Evolutionary conservation across 176 grass and related monocot genomes (phyloP).

Genomic region (Paspalum vaginatum): DNA sequence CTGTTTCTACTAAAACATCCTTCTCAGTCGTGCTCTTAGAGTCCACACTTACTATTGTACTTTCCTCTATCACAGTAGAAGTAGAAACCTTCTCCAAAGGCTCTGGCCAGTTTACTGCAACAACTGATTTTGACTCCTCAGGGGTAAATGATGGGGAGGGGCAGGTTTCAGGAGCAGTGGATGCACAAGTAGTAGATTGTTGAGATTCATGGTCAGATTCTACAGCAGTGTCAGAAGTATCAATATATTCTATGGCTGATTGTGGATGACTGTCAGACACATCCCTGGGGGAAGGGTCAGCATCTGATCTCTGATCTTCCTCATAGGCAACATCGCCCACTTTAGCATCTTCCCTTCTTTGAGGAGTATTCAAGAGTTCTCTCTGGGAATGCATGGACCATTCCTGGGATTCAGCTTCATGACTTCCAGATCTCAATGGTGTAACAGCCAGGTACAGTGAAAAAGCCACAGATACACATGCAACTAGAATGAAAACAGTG

Average conservation of each 20-base stretch:
- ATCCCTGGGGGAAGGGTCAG: slow-evolving; percentile 44
- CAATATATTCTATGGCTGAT: slow-evolving; percentile 52
- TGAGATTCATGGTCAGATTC: slow-evolving; percentile 66
- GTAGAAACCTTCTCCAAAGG: slow-evolving; percentile 39
- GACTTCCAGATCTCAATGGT: slow-evolving; percentile 84
- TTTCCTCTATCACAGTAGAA: slow-evolving; percentile 41
- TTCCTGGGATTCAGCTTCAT: slow-evolving; percentile 52
- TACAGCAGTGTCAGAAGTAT: slow-evolving; percentile 54
- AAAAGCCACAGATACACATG: slow-evolving; percentile 65
- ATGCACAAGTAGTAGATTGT: slow-evolving; percentile 54
- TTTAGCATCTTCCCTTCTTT: slow-evolving; percentile 51
- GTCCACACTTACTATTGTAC: slow-evolving; percentile 40
- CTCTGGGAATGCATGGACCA: slow-evolving; percentile 39
- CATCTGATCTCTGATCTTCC: slow-evolving; percentile 62
- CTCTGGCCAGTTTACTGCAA: slow-evolving; percentile 59
- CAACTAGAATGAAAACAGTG: slow-evolving; percentile 60
- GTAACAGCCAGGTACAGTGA: slow-evolving; percentile 86
- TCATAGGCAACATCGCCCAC: slow-evolving; percentile 48
- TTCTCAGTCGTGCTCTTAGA: slow-evolving; percentile 47
- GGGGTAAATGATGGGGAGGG: slow-evolving; percentile 41
- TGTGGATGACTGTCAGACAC: slow-evolving; percentile 34
- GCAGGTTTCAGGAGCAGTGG: slow-evolving; percentile 51
- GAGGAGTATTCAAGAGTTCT: slow-evolving; percentile 33
- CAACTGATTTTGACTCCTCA: slow-evolving; percentile 69
- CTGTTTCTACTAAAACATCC: slow-evolving; percentile 58